Base-by-base conservation (phyloP, 2,329 filamentous ascomycete genomes). In the Domatiomyces catenatus region DNA sequence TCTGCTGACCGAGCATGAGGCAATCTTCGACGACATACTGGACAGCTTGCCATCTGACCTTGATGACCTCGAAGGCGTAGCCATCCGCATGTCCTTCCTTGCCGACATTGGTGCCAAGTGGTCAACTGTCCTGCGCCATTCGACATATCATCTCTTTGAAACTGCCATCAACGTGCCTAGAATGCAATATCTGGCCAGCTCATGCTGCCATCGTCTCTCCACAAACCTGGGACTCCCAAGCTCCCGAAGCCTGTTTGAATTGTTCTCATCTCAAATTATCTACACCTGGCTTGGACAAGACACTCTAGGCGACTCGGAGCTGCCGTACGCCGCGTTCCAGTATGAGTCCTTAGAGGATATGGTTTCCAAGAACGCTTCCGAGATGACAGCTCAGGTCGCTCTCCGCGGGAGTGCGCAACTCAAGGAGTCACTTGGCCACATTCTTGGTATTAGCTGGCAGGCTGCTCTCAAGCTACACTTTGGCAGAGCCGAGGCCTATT, bases 81-180 rank as follows among this genome's bases (percentile, higher is more conserved):
- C 87, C 0, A 77, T 94, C 56, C 81, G 92, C 5, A 69, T 96
- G 2, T 77, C 85, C 54, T 78, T 86, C 7, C 70, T 96, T 8
- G 79, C 84, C 1, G 80, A 80, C 50, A 70, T 98, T 52, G 92
- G 85, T 20, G 85, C 86, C 26, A 70, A 73, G 48, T 96, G 90
- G 86, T 81, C 87, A 52, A 94, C 89, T 0, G 73, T 96, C 18
- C 74, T 95, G 44, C 82, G 89, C 48, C 80, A 84, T 56, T 88
- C 87, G 57, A 84, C 94, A 17, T 98, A 95, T 64, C 84, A 92
- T 64, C 88, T 96, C 19, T 94, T 96, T 59, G 92, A 96, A 64
- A 87, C 84, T 0, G 85, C 89, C 1, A 86, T 84, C 1, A 80
- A 80, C 51, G 78, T 94, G 12, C 67, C 75, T 2, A 67, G 70